Evolutionary conservation across 78 protist species (phyloP), one percentile per base, ranked within the genome.

Genomic region (Salpingoeca rosetta): DNA sequence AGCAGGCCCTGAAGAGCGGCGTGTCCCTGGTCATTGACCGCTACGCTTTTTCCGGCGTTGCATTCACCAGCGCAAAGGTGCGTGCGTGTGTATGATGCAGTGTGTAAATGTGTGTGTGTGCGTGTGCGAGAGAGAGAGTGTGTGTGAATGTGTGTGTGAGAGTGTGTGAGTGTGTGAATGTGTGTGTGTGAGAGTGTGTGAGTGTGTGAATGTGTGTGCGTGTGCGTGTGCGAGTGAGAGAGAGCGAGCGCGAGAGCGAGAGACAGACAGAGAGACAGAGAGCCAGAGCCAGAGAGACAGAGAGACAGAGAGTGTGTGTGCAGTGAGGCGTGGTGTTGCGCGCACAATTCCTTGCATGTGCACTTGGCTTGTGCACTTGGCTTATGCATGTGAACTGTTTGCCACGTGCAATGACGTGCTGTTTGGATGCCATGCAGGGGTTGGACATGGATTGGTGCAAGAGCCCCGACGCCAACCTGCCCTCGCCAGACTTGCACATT

Each of bases 21-120:
- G 82, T 28, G 37, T 83, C 87, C 31, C 43, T 96, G 39, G 87
- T 96, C 26, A 89, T 88, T 26, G 96, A 94, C 86, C 82, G 98
- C 36, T 96, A 96, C 74, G 91, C 94, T 22, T 93, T 80, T 82
- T 93, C 96, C 0, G 98, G 98, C 31, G 94, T 92, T 2, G 96
- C 96, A 0, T 96, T 90, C 88, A 84, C 93, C 36, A 93, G 96
- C 1, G 96, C 98, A 0, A 94, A 94, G 88, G 92, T 51, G n/a
- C n/a, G n/a, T n/a, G n/a, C n/a, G n/a, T n/a, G n/a, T n/a, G n/a
- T n/a, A n/a, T n/a, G n/a, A n/a, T n/a, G n/a, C n/a, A n/a, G n/a
- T n/a, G n/a, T n/a, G n/a, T n/a, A n/a, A n/a, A n/a, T n/a, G n/a
- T n/a, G n/a, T n/a, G n/a, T n/a, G n/a, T n/a, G n/a, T n/a, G n/a